Percentiles rank a stretch among this genome's conserved stretches.
Evolutionary conservation across 2,329 filamentous ascomycete species (phyloP).

Genomic region (Teratosphaeria destructans): DNA sequence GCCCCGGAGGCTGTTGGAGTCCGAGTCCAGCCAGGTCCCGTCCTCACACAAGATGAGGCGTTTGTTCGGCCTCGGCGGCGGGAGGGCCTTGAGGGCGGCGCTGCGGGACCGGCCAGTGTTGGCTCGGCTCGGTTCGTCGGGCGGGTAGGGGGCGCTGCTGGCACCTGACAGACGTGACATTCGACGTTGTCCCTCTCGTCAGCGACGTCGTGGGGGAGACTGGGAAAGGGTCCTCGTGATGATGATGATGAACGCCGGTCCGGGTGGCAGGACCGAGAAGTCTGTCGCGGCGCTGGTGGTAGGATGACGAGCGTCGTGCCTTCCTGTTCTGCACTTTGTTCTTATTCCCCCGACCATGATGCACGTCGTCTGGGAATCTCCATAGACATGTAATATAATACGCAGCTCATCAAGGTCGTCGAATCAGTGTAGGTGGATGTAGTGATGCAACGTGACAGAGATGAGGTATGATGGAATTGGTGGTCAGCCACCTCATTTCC

Average conservation of each 20-base stretch:
- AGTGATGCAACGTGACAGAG: neutral
- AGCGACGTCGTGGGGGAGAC: neutral
- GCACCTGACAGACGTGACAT: neutral
- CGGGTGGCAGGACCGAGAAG: neutral
- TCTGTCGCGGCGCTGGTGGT: neutral
- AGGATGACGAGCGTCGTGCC: neutral
- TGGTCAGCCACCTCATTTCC: neutral
- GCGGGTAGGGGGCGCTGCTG: neutral
- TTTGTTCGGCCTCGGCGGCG: constrained; percentile 7
- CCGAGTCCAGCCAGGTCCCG: constrained; percentile 39
- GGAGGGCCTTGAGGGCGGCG: neutral
- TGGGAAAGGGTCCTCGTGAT: neutral
- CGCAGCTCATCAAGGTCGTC: neutral
- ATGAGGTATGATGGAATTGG: neutral
- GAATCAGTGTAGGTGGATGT: neutral
- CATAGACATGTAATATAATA: no score
- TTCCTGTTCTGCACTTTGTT: neutral
- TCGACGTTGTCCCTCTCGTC: neutral
- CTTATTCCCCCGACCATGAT: neutral
- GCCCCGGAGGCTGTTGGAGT: constrained; percentile 35
- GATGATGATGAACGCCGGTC: neutral
- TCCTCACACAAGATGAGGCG: constrained; percentile 16
- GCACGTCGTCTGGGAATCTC: neutral
- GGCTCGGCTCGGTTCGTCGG: neutral
- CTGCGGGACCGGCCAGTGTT: neutral